Evolutionary conservation across 148 eudicot species (phyloP).

Genomic region (Bassia scoparia): DNA sequence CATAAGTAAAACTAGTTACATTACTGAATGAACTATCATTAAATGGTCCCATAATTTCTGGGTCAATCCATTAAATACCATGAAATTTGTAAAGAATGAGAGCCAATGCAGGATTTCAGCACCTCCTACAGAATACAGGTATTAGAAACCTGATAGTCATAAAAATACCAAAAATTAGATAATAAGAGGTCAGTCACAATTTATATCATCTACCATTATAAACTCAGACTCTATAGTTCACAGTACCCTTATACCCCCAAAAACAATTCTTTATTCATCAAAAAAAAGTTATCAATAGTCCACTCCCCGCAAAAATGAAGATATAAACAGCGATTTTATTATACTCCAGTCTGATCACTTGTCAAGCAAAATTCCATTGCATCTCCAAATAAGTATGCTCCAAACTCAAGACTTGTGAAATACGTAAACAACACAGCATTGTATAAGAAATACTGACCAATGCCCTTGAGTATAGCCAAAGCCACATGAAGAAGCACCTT

Average conservation of each 20-base stretch:
- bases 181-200: background rate
- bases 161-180: background rate
- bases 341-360: conserved; percentile 86
- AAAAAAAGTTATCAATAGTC: background rate
- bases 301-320: background rate
- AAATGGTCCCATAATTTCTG: conserved; percentile 92
- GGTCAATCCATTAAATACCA: conserved; percentile 98
- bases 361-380: conserved; percentile 72
- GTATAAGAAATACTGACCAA: conserved; percentile 71
- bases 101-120: conserved; percentile 73
- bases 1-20: conserved; percentile 25
- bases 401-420: conserved; percentile 98
- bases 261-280: background rate
- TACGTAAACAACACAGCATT: conserved; percentile 89
- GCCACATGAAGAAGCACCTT: conserved; percentile 96
- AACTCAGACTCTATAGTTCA: no score
- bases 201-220: background rate
- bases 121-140: conserved; percentile 87
- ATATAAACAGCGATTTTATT: background rate
- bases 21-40: conserved; percentile 84
- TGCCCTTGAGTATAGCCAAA: conserved; percentile 88
- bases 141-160: conserved; percentile 65
- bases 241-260: no score
- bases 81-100: conserved; percentile 82
- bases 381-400: conserved; percentile 58